Evolutionary conservation across 768 basidiomycete genomes (phyloP).

Genomic region (Russula sp.): DNA sequence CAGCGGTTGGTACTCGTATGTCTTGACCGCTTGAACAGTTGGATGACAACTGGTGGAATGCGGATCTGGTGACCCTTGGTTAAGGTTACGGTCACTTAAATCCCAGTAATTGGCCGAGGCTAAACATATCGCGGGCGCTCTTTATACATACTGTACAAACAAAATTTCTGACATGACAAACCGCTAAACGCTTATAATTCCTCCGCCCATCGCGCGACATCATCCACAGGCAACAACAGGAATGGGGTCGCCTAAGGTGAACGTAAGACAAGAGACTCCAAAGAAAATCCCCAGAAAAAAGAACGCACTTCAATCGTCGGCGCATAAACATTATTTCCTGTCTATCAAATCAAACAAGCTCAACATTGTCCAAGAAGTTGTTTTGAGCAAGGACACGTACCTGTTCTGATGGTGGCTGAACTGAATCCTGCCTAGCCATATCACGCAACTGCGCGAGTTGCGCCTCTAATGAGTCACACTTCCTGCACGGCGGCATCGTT

Average conservation of each 20-base stretch:
- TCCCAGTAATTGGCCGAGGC: constrained; percentile 1
- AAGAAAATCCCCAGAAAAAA: too few relatives aligned
- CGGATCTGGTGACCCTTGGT: not conserved
- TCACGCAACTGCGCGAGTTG: constrained; percentile 56
- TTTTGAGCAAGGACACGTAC: constrained; percentile 14
- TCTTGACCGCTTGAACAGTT: not conserved
- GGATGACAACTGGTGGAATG: constrained; percentile 35
- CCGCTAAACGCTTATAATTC: constrained; percentile 34
- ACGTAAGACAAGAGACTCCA: not conserved
- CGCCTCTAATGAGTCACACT: constrained; percentile 67
- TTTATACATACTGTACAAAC: constrained; percentile 3
- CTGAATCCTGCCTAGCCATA: constrained; percentile 16
- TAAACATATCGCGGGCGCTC: not conserved
- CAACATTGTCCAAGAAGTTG: not conserved
- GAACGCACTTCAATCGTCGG: constrained; percentile 15
- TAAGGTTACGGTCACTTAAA: not conserved
- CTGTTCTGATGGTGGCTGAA: constrained; percentile 19
- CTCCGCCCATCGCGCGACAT: constrained; percentile 60
- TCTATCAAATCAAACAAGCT: constrained; percentile 7
- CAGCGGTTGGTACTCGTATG: not conserved
- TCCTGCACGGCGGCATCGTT: constrained; percentile 43
- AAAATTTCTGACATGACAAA: not conserved
- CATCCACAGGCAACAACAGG: constrained; percentile 37
- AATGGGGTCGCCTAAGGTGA: not conserved
- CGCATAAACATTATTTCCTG: not conserved